These are phyloP conservation scores for Russula olivacea DNA, from an alignment of 768 basidiomycete genomes.

Conservation along the genomic window DNA sequence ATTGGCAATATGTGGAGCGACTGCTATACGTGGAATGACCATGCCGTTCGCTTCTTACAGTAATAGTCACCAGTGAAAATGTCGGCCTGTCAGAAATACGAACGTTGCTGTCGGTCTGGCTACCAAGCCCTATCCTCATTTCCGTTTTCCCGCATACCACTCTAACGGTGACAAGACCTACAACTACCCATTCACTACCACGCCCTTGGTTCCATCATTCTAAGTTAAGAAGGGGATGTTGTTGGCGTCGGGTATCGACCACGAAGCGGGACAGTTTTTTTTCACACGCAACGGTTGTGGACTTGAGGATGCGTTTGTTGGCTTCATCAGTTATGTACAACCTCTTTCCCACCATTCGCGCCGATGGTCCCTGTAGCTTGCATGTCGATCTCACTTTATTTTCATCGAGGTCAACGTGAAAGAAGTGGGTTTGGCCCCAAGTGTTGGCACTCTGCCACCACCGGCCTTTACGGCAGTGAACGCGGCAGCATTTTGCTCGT, in stretches of 20 bases:
- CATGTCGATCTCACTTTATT: slow-evolving; percentile 97
- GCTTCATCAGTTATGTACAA: slow-evolving; percentile 86
- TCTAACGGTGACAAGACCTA: slow-evolving; percentile 96
- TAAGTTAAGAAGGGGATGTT: slow-evolving; percentile 95
- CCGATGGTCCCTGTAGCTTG: slow-evolving; percentile 92
- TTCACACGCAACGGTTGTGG: slow-evolving; percentile 97
- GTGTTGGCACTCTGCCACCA: slow-evolving; percentile 93
- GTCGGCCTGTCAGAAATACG: slow-evolving; percentile 87
- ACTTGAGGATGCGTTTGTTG: slow-evolving; percentile 92
- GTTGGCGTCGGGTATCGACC: slow-evolving; percentile 95
- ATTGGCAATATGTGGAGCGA: too few relatives aligned
- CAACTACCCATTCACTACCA: slow-evolving; percentile 89
- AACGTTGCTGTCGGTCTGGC: slow-evolving; percentile 90
- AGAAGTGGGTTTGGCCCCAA: slow-evolving; percentile 98
- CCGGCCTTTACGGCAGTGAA: slow-evolving; percentile 97
- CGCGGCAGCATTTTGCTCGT: slow-evolving; percentile 89
- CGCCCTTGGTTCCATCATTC: slow-evolving; percentile 74
- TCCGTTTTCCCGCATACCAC: slow-evolving; percentile 91
- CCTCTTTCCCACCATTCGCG: slow-evolving; percentile 94
- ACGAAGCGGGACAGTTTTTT: slow-evolving; percentile 95
- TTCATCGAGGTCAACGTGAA: slow-evolving; percentile 99
- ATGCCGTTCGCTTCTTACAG: too few relatives aligned
- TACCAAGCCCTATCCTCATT: slow-evolving; percentile 94
- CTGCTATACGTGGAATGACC: too few relatives aligned
- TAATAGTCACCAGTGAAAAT: too few relatives aligned